Evolutionary conservation across 2,329 filamentous ascomycete species (phyloP), one percentile per base, ranked within the genome.

Genomic region (Diplodia intermedia): DNA sequence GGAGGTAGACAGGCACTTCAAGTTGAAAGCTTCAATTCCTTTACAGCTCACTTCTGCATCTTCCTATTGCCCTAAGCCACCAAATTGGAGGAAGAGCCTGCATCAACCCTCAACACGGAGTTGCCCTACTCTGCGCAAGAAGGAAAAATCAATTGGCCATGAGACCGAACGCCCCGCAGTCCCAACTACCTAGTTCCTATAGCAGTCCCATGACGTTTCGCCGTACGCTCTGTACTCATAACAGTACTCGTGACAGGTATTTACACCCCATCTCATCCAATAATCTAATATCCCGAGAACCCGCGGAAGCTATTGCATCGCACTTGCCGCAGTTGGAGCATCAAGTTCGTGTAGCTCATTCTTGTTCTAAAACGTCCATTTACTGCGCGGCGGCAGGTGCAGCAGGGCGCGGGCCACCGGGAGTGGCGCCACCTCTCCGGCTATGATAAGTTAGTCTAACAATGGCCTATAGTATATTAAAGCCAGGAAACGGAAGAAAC

Each of bases 401-500:
- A 26, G 55, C 55, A 26, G 66, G 54, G 49, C 55, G 54, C 36
- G 4, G 9, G 8, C 47, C 43, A n/a, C 65, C 54, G 38, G 65
- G 54, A 43, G 66, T 57, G 29, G 55, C 56, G 4, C 20, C 47
- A 20, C 55, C 56, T 29, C 55, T 62, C 31, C 66, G 66, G 56
- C 66, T 62, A n/a, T 26, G 47, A 11, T 14, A 47, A 43, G 36
- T 47, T 52, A 54, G 56, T 26, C 43, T 33, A 20, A 43, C 14
- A 15, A 15, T 31, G 6, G 2, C n/a, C 4, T 3, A 9, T 8
- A 52, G 33, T 23, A 15, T 15, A 7, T 31, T 15, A 18, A 18
- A 26, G 4, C 1, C 15, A 52, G 3, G 38, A 23, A 15, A 26
- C 4, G 6, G 26, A 8, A n/a, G 33, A 15, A 66, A 84, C 90